phyloP scores from a whole-genome alignment of 1,284 basidiomycete genomes.

The Ceraceosorus guamensis region DNA sequence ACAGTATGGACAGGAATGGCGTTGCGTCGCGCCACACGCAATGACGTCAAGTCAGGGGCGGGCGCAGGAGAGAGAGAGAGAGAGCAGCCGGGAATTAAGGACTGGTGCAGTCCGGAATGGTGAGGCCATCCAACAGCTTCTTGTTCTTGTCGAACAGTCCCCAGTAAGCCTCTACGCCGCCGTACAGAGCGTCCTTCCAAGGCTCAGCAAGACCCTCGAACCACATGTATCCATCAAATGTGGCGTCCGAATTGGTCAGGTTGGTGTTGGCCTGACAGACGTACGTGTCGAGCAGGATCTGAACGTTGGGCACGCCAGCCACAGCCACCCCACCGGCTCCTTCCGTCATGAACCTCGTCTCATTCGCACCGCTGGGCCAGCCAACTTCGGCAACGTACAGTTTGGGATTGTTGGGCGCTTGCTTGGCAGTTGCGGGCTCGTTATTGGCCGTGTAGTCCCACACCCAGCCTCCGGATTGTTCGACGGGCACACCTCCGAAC shows the following conservation, averaged over 20 bases:
- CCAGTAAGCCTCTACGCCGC: conserved; percentile 69
- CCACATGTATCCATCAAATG: conserved; percentile 31
- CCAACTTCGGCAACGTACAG: conserved; percentile 81
- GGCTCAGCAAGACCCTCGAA: conserved; percentile 70
- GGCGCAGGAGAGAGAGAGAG: neutral
- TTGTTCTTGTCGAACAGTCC: conserved; percentile 23
- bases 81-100: conserved; percentile 13
- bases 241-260: conserved; percentile 62
- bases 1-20: too few species aligned
- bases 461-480: conserved; percentile 65
- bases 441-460: conserved; percentile 62
- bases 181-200: conserved; percentile 70
- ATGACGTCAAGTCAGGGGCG: too few species aligned
- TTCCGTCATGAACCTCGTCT: conserved; percentile 15
- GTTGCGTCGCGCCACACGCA: too few species aligned
- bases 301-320: conserved; percentile 25
- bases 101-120: conserved; percentile 51
- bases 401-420: conserved; percentile 59
- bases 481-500: conserved; percentile 62
- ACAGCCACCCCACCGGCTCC: conserved; percentile 22
- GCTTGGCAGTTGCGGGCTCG: conserved; percentile 29
- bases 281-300: conserved; percentile 68
- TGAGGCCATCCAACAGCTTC: conserved; percentile 41
- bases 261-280: conserved; percentile 79
- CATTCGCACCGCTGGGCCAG: conserved; percentile 67